Conservation (phyloP, 2,329 filamentous ascomycete species). For the Phyllosticta citriasiana region DNA sequence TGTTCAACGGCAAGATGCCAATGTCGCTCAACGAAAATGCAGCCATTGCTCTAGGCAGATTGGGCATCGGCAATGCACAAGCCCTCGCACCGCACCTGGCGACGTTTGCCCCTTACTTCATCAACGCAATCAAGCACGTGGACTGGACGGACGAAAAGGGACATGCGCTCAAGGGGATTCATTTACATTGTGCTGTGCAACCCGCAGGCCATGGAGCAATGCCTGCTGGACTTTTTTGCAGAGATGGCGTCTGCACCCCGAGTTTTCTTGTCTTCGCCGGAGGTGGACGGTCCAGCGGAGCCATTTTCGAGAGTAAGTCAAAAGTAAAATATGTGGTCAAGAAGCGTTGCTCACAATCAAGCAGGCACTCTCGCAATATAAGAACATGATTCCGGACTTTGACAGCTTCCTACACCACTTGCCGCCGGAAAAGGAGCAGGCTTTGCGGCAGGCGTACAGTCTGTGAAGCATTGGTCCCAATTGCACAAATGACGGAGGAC, state of each 20-base stretch:
- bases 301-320: conserved; percentile 65
- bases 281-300: conserved; percentile 50
- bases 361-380: conserved; percentile 45
- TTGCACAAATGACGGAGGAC: neutral
- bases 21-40: conserved; percentile 87
- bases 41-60: conserved; percentile 78
- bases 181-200: conserved; percentile 75
- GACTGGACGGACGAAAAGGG: conserved; percentile 89
- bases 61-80: conserved; percentile 71
- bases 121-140: conserved; percentile 72
- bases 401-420: conserved; percentile 40
- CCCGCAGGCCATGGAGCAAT: conserved; percentile 83
- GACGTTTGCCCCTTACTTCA: conserved; percentile 72
- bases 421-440: conserved; percentile 32
- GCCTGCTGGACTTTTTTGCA: conserved; percentile 69
- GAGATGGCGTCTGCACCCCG: conserved; percentile 64
- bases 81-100: conserved; percentile 68
- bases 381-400: conserved; percentile 45
- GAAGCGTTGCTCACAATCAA: neutral
- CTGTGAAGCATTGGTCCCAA: conserved; percentile 17
- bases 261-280: conserved; percentile 47
- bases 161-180: conserved; percentile 82
- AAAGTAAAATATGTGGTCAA: neutral
- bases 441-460: conserved; percentile 34
- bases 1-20: conserved; percentile 76